Percentiles rank a stretch among this genome's conserved stretches.
Evolutionary conservation across 2,329 filamentous ascomycete species (phyloP).

Genomic region (Colletotrichum orchidophilum): DNA sequence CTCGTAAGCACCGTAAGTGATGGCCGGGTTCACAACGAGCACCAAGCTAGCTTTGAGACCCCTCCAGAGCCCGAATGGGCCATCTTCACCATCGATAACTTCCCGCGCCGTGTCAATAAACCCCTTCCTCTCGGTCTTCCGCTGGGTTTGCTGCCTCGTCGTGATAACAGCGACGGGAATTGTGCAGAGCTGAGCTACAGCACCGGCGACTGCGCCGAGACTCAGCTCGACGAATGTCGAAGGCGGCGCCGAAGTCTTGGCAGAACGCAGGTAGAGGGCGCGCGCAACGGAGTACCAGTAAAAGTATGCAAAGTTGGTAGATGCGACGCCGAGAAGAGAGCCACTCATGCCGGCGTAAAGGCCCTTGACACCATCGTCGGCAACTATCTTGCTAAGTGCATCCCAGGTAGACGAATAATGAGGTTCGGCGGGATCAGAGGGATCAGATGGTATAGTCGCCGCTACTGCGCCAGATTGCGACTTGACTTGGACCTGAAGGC

Average conservation of each 20-base stretch:
- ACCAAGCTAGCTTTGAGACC: constrained; percentile 96
- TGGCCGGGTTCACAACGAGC: constrained; percentile 93
- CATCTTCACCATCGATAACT: constrained; percentile 90
- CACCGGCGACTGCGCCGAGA: constrained; percentile 87
- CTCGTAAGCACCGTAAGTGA: constrained; percentile 98
- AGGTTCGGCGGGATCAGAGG: constrained; percentile 58
- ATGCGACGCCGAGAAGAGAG: constrained; percentile 89
- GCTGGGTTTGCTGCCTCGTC: constrained; percentile 93
- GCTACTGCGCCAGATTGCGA: constrained; percentile 54
- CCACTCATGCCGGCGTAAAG: constrained; percentile 91
- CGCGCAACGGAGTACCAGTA: constrained; percentile 97
- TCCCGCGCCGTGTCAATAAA: constrained; percentile 88
- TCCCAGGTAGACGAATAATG: constrained; percentile 92
- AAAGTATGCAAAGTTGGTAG: constrained; percentile 99
- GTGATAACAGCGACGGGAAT: constrained; percentile 97
- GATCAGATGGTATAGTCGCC: too few relatives aligned
- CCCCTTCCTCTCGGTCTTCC: constrained; percentile 84
- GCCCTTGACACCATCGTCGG: constrained; percentile 81
- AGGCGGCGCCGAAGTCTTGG: constrained; percentile 63
- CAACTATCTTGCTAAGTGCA: constrained; percentile 84
- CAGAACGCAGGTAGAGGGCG: constrained; percentile 75
- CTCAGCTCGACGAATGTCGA: constrained; percentile 85
- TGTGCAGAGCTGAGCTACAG: constrained; percentile 92
- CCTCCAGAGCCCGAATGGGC: constrained; percentile 89
- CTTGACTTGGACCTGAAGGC: constrained; percentile 93